phyloP scores from a whole-genome alignment of 148 eudicot species.

The Amaranthus cruentus region DNA sequence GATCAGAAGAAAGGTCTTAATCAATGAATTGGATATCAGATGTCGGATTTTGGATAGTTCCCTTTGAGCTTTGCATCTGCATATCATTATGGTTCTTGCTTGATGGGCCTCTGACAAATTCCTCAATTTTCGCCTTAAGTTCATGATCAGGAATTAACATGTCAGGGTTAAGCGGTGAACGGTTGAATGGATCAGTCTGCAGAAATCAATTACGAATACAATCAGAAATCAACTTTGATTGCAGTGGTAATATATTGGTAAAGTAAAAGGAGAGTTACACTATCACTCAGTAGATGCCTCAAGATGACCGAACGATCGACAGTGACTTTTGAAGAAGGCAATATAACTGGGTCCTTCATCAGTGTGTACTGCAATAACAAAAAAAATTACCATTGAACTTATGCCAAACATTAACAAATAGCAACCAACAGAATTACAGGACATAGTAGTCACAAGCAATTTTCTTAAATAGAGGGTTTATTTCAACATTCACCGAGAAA shows the following conservation, averaged over 20 bases:
- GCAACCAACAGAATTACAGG: neutral
- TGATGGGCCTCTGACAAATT: conserved; percentile 55
- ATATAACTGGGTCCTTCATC: conserved; percentile 92
- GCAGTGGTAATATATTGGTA: neutral
- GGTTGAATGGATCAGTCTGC: conserved; percentile 97
- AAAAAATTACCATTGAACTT: conserved; percentile 5
- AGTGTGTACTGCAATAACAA: conserved; percentile 76
- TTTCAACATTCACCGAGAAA: neutral
- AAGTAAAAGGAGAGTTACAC: conserved; percentile 34
- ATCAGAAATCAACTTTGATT: neutral
- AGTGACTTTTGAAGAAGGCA: conserved; percentile 84
- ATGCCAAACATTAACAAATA: neutral
- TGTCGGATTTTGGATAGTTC: conserved; percentile 33
- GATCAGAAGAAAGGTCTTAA: conserved; percentile 7
- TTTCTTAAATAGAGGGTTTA: neutral
- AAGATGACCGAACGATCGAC: conserved; percentile 88
- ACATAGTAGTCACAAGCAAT: neutral
- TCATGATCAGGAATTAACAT: conserved; percentile 84
- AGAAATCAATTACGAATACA: neutral
- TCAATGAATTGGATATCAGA: conserved; percentile 42
- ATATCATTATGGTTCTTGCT: conserved; percentile 26
- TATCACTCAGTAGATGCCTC: conserved; percentile 94
- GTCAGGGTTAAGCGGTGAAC: conserved; percentile 80
- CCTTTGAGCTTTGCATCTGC: conserved; percentile 41
- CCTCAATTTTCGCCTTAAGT: conserved; percentile 73